Conservation (phyloP, 257 asterid genomes). For the Solanum sparsipilum region DNA sequence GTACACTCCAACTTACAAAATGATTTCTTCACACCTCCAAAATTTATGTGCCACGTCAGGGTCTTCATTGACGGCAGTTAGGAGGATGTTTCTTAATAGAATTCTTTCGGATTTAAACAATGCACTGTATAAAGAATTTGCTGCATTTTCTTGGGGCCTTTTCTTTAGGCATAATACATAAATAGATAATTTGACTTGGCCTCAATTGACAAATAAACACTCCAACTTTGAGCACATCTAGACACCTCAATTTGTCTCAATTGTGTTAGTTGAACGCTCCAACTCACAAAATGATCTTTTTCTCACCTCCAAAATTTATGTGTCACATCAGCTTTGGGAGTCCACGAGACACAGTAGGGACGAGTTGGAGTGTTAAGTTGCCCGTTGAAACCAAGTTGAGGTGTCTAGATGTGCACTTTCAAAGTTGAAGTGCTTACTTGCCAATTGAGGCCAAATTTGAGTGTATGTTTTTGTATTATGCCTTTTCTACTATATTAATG, state of each 20-base stretch:
- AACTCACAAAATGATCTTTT: not conserved
- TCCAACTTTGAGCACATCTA: not conserved
- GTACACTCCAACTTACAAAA: not conserved
- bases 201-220: not conserved
- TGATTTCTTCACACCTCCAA: not conserved
- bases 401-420: not conserved
- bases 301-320: not conserved
- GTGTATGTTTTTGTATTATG: not conserved
- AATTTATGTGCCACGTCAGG: not conserved
- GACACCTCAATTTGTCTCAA: not conserved
- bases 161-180: not conserved
- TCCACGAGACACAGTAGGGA: not conserved
- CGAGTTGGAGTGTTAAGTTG: not conserved
- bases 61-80: not conserved
- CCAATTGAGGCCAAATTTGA: not conserved
- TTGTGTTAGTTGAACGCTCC: not conserved
- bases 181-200: not conserved
- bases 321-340: accelerated
- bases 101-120: not conserved
- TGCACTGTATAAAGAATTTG: not conserved
- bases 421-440: not conserved
- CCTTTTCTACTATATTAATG: not conserved
- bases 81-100: not conserved
- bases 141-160: not conserved
- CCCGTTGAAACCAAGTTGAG: not conserved